Evolutionary conservation across 83 land plant species (phyloP).

Genomic region (Larix sibirica): DNA sequence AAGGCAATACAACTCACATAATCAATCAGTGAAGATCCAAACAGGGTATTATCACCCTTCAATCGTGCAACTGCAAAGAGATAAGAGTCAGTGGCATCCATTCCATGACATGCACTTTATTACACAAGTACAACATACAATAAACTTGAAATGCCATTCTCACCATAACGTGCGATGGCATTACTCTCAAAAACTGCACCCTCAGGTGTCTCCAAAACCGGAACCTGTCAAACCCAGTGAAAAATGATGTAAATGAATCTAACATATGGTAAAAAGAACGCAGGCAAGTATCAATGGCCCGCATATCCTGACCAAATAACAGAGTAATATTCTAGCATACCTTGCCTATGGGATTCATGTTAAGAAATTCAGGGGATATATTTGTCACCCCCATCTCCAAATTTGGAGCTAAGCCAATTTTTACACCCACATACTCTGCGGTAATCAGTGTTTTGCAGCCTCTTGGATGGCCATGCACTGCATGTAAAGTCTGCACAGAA

Average conservation of each 20-base stretch:
- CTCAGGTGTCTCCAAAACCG: constrained; percentile 92
- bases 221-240: constrained; percentile 44
- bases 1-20: constrained; percentile 36
- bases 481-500: constrained; percentile 66
- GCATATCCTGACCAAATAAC: not conserved
- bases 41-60: constrained; percentile 57
- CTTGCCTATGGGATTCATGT: constrained; percentile 97
- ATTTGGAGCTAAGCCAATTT: constrained; percentile 51
- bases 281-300: not conserved
- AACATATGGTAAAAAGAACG: not conserved
- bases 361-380: constrained; percentile 79
- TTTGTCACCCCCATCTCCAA: constrained; percentile 90
- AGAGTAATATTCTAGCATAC: constrained; percentile 25
- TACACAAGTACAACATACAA: not conserved
- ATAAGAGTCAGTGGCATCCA: not conserved
- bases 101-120: not conserved
- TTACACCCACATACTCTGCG: constrained; percentile 81
- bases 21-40: constrained; percentile 70
- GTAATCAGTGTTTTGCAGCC: constrained; percentile 77
- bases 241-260: not conserved
- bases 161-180: constrained; percentile 95
- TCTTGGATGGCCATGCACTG: constrained; percentile 62
- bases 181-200: constrained; percentile 94
- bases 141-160: not conserved
- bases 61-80: constrained; percentile 59